Conservation (phyloP, 139 green algal genomes). For the Chlamydomonas sphaeroides region DNA sequence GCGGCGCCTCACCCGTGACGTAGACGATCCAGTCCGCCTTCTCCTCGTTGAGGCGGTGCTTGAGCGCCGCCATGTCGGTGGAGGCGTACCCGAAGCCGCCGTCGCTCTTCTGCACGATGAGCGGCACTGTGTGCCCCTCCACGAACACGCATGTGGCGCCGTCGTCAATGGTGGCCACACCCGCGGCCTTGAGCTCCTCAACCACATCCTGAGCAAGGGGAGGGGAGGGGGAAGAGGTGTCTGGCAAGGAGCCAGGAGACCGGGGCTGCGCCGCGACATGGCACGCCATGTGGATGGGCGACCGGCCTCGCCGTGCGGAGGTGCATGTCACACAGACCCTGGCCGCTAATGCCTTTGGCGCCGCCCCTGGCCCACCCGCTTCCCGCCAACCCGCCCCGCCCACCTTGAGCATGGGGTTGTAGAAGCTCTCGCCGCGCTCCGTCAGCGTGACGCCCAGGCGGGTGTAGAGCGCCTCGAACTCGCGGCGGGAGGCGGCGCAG, state of each 20-base stretch:
- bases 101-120: conserved; percentile 97
- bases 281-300: too few relatives aligned
- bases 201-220: conserved; percentile 62
- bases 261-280: too few relatives aligned
- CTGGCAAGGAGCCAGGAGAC: too few relatives aligned
- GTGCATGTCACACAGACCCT: too few relatives aligned
- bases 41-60: conserved; percentile 88
- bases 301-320: too few relatives aligned
- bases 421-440: conserved; percentile 96
- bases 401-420: conserved; percentile 92
- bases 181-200: conserved; percentile 77
- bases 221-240: too few relatives aligned
- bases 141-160: conserved; percentile 90
- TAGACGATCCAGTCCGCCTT: conserved; percentile 98
- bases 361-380: too few relatives aligned
- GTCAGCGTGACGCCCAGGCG: conserved; percentile 82
- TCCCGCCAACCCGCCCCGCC: too few relatives aligned
- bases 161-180: conserved; percentile 82
- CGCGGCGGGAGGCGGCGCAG: conserved; percentile 87
- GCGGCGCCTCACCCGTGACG: conserved; percentile 83
- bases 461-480: conserved; percentile 93
- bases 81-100: conserved; percentile 95
- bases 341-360: too few relatives aligned
- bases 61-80: conserved; percentile 93
- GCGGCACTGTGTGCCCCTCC: conserved; percentile 74